These are phyloP conservation scores for Solanum tarijense DNA, from an alignment of 257 asterid species.

Conservation along the genomic window DNA sequence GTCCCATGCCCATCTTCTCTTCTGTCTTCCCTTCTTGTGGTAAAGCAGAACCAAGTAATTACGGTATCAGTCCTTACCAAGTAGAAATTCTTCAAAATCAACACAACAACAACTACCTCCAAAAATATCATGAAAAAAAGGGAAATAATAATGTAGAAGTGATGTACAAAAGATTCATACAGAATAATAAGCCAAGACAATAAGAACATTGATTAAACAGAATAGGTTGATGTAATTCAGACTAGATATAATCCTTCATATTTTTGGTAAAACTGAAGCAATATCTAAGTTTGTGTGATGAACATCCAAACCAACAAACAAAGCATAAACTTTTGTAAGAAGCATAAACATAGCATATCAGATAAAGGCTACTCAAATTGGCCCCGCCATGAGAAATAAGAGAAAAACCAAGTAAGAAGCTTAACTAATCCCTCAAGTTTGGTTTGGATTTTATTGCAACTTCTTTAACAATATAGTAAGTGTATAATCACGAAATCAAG, in stretches of 20 bases:
- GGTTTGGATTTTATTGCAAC: neutral
- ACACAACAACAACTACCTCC: neutral
- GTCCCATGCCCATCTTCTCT: neutral
- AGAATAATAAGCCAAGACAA: neutral
- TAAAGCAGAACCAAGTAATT: neutral
- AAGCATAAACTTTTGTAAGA: neutral
- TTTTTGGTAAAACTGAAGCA: neutral
- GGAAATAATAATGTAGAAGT: neutral
- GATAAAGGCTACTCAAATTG: neutral
- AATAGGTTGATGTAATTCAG: neutral
- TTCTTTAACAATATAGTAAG: neutral
- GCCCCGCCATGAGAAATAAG: neutral
- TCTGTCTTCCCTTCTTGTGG: neutral
- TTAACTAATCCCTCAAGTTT: neutral
- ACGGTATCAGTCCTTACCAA: neutral
- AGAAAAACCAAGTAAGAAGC: neutral
- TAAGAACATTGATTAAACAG: neutral
- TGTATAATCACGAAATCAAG: neutral
- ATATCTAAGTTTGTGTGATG: neutral
- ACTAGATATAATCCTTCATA: neutral
- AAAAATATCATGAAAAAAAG: neutral
- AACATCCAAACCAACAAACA: neutral
- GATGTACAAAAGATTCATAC: neutral
- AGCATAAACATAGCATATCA: neutral
- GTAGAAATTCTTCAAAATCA: neutral